Evolutionary conservation across 371 early-diverging fungal genomes (phyloP).

Genomic region (Gilbertella persicaria): DNA sequence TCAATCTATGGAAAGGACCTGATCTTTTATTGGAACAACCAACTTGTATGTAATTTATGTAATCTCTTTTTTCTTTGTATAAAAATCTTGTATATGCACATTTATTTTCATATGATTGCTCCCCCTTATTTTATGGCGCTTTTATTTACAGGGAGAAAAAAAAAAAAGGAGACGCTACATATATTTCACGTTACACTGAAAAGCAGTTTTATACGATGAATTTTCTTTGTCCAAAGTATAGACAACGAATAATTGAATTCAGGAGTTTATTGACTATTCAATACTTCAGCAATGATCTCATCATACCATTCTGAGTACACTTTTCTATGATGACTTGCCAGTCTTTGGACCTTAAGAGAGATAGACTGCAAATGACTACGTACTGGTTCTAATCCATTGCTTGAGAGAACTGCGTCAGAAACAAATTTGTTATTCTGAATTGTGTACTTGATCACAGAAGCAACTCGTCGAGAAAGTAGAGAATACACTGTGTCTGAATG

Average conservation of each 20-base stretch:
- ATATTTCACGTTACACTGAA: too few species aligned
- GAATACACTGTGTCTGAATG: conserved; percentile 70
- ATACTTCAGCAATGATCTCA: conserved; percentile 42
- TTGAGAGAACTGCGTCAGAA: conserved; percentile 44
- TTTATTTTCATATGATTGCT: too few species aligned
- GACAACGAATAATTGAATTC: too few species aligned
- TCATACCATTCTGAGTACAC: conserved; percentile 71
- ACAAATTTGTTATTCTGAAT: conserved; percentile 56
- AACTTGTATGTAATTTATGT: neutral
- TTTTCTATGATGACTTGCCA: conserved; percentile 68
- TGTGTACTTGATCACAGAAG: conserved; percentile 50
- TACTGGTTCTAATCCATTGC: conserved; percentile 66
- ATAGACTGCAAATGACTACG: conserved; percentile 55
- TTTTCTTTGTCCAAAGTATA: too few species aligned
- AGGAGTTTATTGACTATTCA: neutral
- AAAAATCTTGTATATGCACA: too few species aligned
- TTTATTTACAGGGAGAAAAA: too few species aligned
- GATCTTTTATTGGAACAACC: conserved; percentile 37
- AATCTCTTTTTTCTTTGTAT: neutral
- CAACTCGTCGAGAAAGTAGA: conserved; percentile 64
- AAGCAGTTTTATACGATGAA: too few species aligned
- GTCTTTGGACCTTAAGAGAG: conserved; percentile 39
- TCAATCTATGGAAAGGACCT: conserved; percentile 62
- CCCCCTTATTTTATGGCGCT: too few species aligned
- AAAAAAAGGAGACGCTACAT: neutral